Percentiles rank a stretch among this genome's conserved stretches.
These are phyloP conservation scores for Lepidium didymum DNA, from an alignment of 345 rosid genomes.

Conservation along the genomic window DNA sequence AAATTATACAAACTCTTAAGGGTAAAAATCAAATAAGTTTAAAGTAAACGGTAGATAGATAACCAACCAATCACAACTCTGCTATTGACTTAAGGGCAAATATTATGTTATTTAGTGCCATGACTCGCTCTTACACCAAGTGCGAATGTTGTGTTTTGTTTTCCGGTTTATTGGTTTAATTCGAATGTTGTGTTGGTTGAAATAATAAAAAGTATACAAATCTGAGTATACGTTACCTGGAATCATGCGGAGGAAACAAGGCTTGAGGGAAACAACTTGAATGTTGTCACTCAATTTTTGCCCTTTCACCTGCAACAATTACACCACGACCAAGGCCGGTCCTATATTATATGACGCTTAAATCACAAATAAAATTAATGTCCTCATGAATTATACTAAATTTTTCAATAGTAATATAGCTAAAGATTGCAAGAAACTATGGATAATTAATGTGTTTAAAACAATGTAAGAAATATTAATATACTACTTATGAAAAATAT, in stretches of 20 bases:
- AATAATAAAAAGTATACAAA: background rate
- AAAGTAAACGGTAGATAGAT: background rate
- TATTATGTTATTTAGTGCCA: background rate
- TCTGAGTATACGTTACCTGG: constrained; percentile 33
- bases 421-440: no score
- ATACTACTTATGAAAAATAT: no score
- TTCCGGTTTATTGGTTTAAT: background rate
- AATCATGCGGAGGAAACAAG: constrained; percentile 59
- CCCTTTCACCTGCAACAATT: constrained; percentile 53
- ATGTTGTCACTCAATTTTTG: constrained; percentile 55
- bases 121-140: background rate
- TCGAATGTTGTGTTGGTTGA: background rate
- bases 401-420: no score
- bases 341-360: no score
- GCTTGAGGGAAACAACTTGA: constrained; percentile 72
- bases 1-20: background rate
- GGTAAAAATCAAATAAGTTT: background rate
- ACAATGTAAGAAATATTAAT: no score
- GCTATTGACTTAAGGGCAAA: background rate
- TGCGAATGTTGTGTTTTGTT: background rate
- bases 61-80: background rate
- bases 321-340: background rate
- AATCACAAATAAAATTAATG: no score
- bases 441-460: no score
- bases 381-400: no score